A percentile compares a stretch with the other conserved stretches of the same genome.
Conservation (phyloP, 192 early-diverging fungal genomes). For the Coemansia umbellata region DNA sequence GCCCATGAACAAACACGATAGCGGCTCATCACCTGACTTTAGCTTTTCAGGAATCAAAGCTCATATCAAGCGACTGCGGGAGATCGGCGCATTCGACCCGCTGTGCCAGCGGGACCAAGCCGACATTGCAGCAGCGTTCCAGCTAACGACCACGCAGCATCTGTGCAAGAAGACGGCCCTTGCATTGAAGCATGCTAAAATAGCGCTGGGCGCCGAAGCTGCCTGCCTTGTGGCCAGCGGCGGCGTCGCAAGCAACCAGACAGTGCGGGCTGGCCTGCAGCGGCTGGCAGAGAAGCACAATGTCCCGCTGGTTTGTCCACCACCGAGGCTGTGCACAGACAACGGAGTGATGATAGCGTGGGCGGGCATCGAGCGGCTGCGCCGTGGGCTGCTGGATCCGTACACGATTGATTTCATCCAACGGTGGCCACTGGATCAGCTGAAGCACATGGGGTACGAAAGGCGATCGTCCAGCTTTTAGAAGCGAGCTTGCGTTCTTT, state of each 20-base stretch:
- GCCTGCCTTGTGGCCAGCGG: constrained; percentile 68
- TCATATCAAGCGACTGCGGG: constrained; percentile 53
- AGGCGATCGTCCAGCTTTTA: constrained; percentile 13
- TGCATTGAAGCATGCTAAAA: constrained; percentile 52
- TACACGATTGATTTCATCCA: constrained; percentile 72
- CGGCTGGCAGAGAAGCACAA: constrained; percentile 36
- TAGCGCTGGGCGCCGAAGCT: constrained; percentile 21
- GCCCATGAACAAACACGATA: constrained; percentile 60
- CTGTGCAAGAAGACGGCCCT: constrained; percentile 61
- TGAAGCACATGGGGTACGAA: constrained; percentile 41
- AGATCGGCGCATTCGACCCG: constrained; percentile 23
- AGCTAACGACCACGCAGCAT: constrained; percentile 56
- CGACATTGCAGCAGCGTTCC: constrained; percentile 74
- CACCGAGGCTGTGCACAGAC: constrained; percentile 74
- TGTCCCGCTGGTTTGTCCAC: constrained; percentile 65
- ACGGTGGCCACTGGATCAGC: constrained; percentile 66
- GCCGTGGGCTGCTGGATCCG: constrained; percentile 59
- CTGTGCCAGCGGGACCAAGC: constrained; percentile 28
- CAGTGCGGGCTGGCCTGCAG: constrained; percentile 50
- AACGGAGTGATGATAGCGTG: constrained; percentile 86
- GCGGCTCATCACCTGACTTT: constrained; percentile 53
- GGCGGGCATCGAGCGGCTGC: constrained; percentile 72
- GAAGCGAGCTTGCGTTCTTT: too few relatives aligned
- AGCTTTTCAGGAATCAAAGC: constrained; percentile 78
- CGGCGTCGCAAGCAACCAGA: constrained; percentile 71